phyloP scores from a whole-genome alignment of 75 land plant genomes.

The Selaginella moellendorffii region DNA sequence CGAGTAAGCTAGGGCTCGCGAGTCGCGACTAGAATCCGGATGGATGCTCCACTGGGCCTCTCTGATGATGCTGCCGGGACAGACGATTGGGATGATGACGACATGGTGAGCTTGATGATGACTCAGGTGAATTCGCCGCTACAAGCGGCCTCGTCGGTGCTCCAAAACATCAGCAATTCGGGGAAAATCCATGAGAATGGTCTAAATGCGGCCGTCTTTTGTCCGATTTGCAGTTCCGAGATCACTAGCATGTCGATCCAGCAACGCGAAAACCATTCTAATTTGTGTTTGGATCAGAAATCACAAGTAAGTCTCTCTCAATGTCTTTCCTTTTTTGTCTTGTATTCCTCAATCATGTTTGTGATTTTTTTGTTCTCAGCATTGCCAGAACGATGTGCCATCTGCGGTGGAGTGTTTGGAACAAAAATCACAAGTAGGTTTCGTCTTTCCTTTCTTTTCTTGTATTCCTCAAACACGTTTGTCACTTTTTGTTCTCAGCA shows the following conservation, averaged over 20 bases:
- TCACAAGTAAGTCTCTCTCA: not conserved
- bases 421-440: not conserved
- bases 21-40: not conserved
- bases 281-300: conserved; percentile 51
- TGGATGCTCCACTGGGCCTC: not conserved
- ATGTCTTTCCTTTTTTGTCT: too few species aligned
- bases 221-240: conserved; percentile 43
- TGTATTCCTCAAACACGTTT: conserved; percentile 8
- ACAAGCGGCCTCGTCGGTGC: not conserved
- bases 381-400: too few species aligned
- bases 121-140: not conserved
- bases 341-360: too few species aligned
- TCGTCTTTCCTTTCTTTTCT: too few species aligned
- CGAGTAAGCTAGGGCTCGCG: too few species aligned
- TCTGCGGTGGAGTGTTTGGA: too few species aligned
- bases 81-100: not conserved
- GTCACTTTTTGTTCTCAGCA: too few species aligned
- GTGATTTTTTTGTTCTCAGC: too few species aligned
- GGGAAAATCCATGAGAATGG: not conserved
- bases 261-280: conserved; percentile 48
- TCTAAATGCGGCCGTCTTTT: not conserved
- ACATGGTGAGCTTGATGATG: not conserved
- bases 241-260: conserved; percentile 41
- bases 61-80: not conserved
- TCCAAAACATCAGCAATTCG: not conserved